Base-by-base conservation (phyloP, 176 grass and related monocot species). In the Carex parvula region DNA sequence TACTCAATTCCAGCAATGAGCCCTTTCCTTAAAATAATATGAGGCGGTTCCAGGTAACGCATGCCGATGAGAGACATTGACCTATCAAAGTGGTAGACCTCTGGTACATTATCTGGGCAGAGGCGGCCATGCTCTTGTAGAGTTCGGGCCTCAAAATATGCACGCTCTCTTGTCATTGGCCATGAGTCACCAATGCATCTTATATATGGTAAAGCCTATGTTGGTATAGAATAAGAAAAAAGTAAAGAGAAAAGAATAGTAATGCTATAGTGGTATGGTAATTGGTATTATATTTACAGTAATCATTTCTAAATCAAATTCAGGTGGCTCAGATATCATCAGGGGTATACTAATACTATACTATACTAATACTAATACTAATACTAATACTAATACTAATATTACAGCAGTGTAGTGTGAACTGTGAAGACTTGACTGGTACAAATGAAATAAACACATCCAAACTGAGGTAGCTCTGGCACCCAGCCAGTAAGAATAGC, bases 21-120 rank as follows among this genome's bases (percentile, higher is more conserved):
- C n/a, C 96, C 93, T 83, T 99, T 99, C 61, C 96, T 91, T 63
- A 99, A 84, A 86, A 95, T 95, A 80, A 99, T 92, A 82, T 95
- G 96, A 30, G 96, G 93, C 0, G 93, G 91, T 82, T 85, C 65
- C 76, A 99, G 90, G 88, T 93, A 99, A 30, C 88, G 91, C 96
- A 99, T 95, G 65, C 84, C 96, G 57, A 95, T 93, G 11, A 99
- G 81, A 64, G 93, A 99, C 93, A 99, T 88, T 83, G 86, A 54
- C 9, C 86, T 85, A 68, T 95, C 96, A 79, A 99, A 95, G 82
- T 99, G 96, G 88, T 95, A 99, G 50, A 95, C 91, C 89, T 99
- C 91, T 3, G 96, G 96, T 4, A 89, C 91, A 81, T 92, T 86
- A 79, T 95, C 80, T 39, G 93, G 89, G 89, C 96, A 95, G 61